Evolutionary conservation across 352 stramenopile genomes (phyloP), one percentile per base, ranked within the genome.

Genomic region (Pythium phragmiticola): DNA sequence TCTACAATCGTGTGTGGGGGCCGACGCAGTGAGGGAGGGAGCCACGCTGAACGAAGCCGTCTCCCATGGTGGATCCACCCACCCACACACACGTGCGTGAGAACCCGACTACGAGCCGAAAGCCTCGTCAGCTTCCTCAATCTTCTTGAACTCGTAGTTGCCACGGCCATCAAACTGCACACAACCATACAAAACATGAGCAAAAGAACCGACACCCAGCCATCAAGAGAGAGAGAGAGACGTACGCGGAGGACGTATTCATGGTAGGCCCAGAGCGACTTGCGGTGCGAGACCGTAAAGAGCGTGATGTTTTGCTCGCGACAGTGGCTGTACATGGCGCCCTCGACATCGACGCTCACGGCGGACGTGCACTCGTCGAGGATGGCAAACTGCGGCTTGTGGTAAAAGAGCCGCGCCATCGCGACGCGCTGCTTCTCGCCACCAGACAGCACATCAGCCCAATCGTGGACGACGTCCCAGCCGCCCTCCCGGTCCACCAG

Each of bases 361-460:
- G 83, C 85, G 30, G 82, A 92, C 21, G 84, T 96, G 56, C 86
- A 93, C 57, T 96, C 90, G 66, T 97, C 89, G 34, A 97, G 68
- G 47, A 97, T 96, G 45, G 89, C 88, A 72, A 96, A 97, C 68
- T 95, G 82, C 11, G 90, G 89, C 60, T 87, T 88, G 76, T 96
- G 88, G 78, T 92, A 96, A 56, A 97, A 96, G 37, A 97, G 57
- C 33, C 89, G 78, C 21, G 88, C 89, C 78, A 97, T 95, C 28
- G 89, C 89, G 28, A 97, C 72, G 23, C 89, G 84, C 78, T 97
- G 89, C 73, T 97, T 97, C 75, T 97, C 89, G 17, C 89, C 90
- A 17, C 91, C 87, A 4, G 82, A 94, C 7, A 97, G 69, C 43
- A 96, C 86, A 63, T 96, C 86, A 1, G 82, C 76, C 90, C 90